Evolutionary conservation across 129 eudicot genomes (phyloP).

Genomic region (Calendula officinalis): DNA sequence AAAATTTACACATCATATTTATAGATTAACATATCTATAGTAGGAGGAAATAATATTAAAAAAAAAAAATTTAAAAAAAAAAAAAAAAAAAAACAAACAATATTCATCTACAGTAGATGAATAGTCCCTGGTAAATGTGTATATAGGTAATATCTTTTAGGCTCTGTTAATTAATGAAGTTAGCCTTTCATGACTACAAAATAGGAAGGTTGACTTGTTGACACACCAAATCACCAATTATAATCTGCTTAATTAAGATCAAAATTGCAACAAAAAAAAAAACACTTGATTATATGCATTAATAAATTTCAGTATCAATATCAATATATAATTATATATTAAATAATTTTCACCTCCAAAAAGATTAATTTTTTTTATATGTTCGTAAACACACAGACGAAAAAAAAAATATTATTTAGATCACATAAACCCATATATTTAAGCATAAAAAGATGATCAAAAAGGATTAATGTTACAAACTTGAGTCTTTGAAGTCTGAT

Average conservation of each 20-base stretch:
- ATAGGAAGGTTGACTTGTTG: background rate
- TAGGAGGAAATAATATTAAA: too few relatives aligned
- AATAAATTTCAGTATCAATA: background rate
- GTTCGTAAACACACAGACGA: background rate
- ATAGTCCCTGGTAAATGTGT: too few relatives aligned
- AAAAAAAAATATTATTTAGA: too few relatives aligned
- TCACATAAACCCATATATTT: background rate
- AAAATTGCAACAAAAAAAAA: background rate
- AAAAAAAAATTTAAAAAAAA: too few relatives aligned
- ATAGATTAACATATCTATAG: too few relatives aligned
- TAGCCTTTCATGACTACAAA: constrained; percentile 3
- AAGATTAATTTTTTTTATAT: background rate
- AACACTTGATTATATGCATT: background rate
- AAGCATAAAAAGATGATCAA: constrained; percentile 8
- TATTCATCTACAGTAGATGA: too few relatives aligned
- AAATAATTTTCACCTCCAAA: background rate
- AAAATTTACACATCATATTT: too few relatives aligned
- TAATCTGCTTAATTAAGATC: constrained; percentile 14
- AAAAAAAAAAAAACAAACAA: too few relatives aligned
- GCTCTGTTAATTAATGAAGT: constrained; percentile 2
- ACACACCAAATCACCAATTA: background rate
- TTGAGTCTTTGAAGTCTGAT: constrained; percentile 60
- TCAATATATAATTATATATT: background rate
- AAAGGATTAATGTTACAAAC: constrained; percentile 35
- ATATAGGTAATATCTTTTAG: too few relatives aligned